Evolutionary conservation across 1,284 basidiomycete species (phyloP).

Genomic region (Termitomyces sp.): DNA sequence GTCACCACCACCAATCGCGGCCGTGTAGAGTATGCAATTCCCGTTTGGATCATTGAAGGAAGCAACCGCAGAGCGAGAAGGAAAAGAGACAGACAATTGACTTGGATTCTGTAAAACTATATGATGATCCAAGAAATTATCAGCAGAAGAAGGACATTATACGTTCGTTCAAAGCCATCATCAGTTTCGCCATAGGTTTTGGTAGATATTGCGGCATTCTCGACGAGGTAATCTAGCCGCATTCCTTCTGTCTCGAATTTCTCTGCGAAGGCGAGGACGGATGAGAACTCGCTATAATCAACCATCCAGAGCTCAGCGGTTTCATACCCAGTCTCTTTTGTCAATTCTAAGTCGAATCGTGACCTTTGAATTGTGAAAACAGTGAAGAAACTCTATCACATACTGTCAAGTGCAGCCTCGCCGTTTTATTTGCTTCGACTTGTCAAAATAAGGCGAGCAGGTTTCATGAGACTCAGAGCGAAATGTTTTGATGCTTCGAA

Average conservation of each 20-base stretch:
- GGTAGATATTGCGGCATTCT: slow-evolving; percentile 28
- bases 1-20: slow-evolving; percentile 35
- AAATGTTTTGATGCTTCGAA: slow-evolving; percentile 21
- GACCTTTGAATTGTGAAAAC: neutral
- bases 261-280: slow-evolving; percentile 32
- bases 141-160: slow-evolving; percentile 2
- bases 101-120: slow-evolving; percentile 26
- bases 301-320: slow-evolving; percentile 32
- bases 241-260: slow-evolving; percentile 30
- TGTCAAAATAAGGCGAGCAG: slow-evolving; percentile 18
- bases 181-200: slow-evolving; percentile 22
- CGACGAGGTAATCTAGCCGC: slow-evolving; percentile 35
- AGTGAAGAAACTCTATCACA: neutral
- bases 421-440: slow-evolving; percentile 16
- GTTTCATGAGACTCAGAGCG: slow-evolving; percentile 20
- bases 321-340: slow-evolving; percentile 26
- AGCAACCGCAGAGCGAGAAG: slow-evolving; percentile 38
- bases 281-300: slow-evolving; percentile 34
- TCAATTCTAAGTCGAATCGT: slow-evolving; percentile 22
- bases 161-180: slow-evolving; percentile 37
- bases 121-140: too few species aligned
- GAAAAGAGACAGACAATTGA: slow-evolving; percentile 37
- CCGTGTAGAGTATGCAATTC: slow-evolving; percentile 20
- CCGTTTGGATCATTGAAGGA: slow-evolving; percentile 37
- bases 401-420: slow-evolving; percentile 14